phyloP scores from a whole-genome alignment of 78 protist species.

The Dictyostelium capitatum region DNA sequence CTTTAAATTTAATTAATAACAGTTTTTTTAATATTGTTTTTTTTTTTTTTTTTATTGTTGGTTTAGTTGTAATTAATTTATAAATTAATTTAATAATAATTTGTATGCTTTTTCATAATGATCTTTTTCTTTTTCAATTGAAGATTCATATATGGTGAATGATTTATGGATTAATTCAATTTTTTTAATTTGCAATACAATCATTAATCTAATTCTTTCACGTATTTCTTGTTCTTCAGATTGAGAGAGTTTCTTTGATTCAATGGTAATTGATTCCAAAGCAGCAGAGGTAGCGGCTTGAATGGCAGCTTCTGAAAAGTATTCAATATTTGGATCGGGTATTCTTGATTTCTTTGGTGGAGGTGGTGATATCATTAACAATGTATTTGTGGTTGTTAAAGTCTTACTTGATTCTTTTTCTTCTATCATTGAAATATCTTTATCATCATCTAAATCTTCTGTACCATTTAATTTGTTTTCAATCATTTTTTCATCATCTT shows the following conservation, averaged over 20 bases:
- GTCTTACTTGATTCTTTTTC: neutral
- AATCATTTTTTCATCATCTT: neutral
- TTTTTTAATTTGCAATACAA: constrained; percentile 44
- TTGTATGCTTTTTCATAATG: neutral
- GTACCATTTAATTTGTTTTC: constrained; percentile 7
- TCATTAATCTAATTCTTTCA: constrained; percentile 6
- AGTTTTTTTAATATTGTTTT: no score
- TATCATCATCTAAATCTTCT: constrained; percentile 34
- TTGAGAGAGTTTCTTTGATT: constrained; percentile 49
- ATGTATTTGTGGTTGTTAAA: neutral
- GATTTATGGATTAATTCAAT: constrained; percentile 20
- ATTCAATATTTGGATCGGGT: constrained; percentile 3
- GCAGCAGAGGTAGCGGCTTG: constrained; percentile 72
- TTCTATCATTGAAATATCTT: constrained; percentile 5
- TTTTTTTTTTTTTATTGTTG: no score
- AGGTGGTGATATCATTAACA: constrained; percentile 7
- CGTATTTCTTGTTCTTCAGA: constrained; percentile 49
- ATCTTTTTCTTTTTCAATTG: constrained; percentile 39
- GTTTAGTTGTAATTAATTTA: no score
- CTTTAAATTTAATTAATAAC: no score
- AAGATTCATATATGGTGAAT: constrained; percentile 4
- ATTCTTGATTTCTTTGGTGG: constrained; percentile 2
- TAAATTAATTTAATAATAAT: no score
- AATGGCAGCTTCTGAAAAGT: constrained; percentile 34
- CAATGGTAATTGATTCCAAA: constrained; percentile 17